Base-by-base conservation (phyloP, 768 basidiomycete genomes). In the Nidularia pulvinata region DNA sequence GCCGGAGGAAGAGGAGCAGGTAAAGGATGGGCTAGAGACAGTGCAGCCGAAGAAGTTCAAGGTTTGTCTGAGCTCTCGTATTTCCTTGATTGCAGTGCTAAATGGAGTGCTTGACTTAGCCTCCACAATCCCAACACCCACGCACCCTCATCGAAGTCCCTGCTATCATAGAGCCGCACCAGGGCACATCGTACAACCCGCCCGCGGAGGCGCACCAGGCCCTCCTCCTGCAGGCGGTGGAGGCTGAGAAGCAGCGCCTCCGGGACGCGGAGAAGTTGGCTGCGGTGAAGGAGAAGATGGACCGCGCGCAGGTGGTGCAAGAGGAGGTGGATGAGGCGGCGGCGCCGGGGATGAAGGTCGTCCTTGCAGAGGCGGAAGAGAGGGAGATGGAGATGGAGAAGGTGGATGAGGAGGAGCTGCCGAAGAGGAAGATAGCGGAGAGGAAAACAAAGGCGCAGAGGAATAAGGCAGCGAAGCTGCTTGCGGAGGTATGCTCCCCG, bases 161-260 rank as follows among this genome's bases (percentile, higher is more conserved):
- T 1, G 88, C 91, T 1, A 81, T 93, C 0, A 60, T 73, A 1
- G 71, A 84, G 3, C 95, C 95, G 0, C 91, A 91, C 58, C 84
- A 83, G 33, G 95, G 95, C 16, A 81, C 88, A 3, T 95, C 93
- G 14, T 98, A 98, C 65, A 97, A 97, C 65, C 95, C 95, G 0
- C 84, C 85, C 0, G 83, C 80, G 1, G 76, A 81, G 3, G 84
- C 87, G 0, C 91, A 96, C 59, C 80, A 83, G 48, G 83, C 84
- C 48, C 81, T 96, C 4, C 65, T 98, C 19, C 70, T 79, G 10
- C 69, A 80, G 49, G 95, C 93, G 0, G 79, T 84, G 49, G 79
- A 83, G 55, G 66, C 78, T 11, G 95, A 95, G 67, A 79, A 80
- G 60, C 78, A 77, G 46, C 78, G 79, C 43, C 63, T 84, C 39